phyloP scores from a whole-genome alignment of 83 land plant species.

The Picea engelmannii region DNA sequence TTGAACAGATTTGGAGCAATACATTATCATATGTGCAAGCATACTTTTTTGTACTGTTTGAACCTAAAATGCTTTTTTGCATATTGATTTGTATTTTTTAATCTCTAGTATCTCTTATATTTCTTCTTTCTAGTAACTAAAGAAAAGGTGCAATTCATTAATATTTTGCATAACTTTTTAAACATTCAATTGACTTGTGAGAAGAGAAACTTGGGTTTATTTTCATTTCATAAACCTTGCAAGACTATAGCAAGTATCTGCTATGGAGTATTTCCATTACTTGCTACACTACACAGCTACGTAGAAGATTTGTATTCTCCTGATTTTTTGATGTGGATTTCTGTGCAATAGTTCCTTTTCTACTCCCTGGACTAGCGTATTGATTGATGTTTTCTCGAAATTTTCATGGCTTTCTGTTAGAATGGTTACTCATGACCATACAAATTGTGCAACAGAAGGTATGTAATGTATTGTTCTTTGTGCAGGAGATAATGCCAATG shows the following conservation, averaged over 20 bases:
- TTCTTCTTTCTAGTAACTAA: no score
- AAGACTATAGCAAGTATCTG: background rate
- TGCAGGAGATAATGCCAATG: background rate
- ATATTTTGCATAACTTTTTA: background rate
- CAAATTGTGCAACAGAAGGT: background rate
- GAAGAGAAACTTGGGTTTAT: background rate
- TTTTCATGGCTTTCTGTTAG: background rate
- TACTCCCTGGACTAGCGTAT: no score
- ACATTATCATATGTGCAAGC: no score
- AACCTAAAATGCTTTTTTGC: no score
- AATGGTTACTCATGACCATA: background rate
- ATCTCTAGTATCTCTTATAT: no score
- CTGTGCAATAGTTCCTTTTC: no score
- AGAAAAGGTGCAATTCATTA: background rate
- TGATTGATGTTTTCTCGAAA: no score
- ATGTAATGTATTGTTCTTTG: background rate
- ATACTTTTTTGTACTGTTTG: no score
- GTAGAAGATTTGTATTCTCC: background rate
- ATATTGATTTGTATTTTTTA: no score
- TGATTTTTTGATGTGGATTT: background rate
- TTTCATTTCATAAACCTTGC: background rate
- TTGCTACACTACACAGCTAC: background rate
- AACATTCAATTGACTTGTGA: background rate
- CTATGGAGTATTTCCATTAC: background rate
- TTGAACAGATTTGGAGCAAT: no score